Base-by-base conservation (phyloP, 169 alveolate genomes). In the Plasmodium cynomolgi region DNA sequence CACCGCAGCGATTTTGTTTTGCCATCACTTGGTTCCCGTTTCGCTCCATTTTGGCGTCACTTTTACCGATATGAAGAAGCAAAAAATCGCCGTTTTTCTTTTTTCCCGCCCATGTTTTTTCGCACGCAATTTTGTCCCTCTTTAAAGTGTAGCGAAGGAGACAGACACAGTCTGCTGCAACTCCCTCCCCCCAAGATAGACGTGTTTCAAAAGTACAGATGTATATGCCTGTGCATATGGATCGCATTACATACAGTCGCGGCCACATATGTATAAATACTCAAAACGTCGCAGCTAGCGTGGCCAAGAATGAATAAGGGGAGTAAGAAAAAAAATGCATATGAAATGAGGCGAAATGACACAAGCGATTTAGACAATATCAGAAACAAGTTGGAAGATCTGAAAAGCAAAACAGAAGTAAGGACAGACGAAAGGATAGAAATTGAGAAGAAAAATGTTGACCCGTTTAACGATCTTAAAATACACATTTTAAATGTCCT, bases 401-500 rank as follows among this genome's bases (percentile, higher is more conserved):
- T 84, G 56, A 84, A 84, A 84, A 84, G 34, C 29, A 85, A 85
- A 85, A 85, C 85, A 15, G 74, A 85, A 54, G 80, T 44, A 37
- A 62, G 17, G 77, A 26, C 44, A 74, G 85, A 85, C 62, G 77
- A 54, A 75, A 85, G 62, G 62, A 11, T 33, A 47, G 93, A 74
- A 26, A 37, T n/a, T 71, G 44, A 8, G 20, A 74, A 74, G 33
- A 85, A 85, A 85, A 75, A 54, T 50, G 84, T 74, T 13, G 93
- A 85, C 72, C 93, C 93, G 1, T 85, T 75, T 85, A 75, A 31
- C 54, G 93, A 85, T 77, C 81, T 85, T 13, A 85, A 85, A 77
- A 13, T 85, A 9, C 93, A 85, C 47, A 85, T 85, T 74, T 85
- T 85, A 77, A 85, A 85, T 85, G 74, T 85, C 13, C 68, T 85